Evolutionary conservation across 2,329 filamentous ascomycete species (phyloP), one percentile per base, ranked within the genome.

Genomic region (Curvularia eragrostidis): DNA sequence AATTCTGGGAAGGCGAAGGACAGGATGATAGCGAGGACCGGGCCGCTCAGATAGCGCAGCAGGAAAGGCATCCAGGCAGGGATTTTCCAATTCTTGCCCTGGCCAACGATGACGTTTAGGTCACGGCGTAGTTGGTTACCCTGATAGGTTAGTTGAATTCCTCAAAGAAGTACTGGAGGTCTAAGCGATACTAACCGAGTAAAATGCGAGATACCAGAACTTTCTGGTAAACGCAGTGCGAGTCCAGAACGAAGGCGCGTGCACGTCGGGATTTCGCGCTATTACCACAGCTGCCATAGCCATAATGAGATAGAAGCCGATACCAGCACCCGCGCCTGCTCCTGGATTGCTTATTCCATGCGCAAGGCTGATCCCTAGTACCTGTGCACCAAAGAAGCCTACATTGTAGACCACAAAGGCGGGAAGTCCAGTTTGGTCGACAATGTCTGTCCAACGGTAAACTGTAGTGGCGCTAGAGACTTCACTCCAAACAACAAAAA

Each of bases 11-110:
- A 75, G 2, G 70, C 72, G 48, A 75, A 75, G 18, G 66, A 70
- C 56, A 75, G 71, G 28, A 75, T 72, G 36, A 75, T 75, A 24
- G 69, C 71, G 1, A 75, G 66, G 12, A 72, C 69, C 1, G 73
- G 72, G 5, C 72, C 71, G 30, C 63, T 68, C 32, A 75, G 65
- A 44, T 75, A 75, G n/a, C 72, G 67, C 1, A 74, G 62, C 0
- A 86, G 72, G 1, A 81, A 68, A 0, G 81, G 80, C 75, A 83
- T 83, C 67, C 85, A 82, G 51, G 64, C 57, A 0, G 84, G 84
- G 23, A 87, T 84, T 3, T 70, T 79, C 84, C 84, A 86, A 71
- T 87, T 86, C 36, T 80, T 81, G 49, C 82, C 83, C 3, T 74
- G 76, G 8, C 81, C 83, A 21, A 87, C 80, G 28, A 85, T 81